Evolutionary conservation across 441 rosid species (phyloP), one percentile per base, ranked within the genome.

Genomic region (Gossypium aridum): DNA sequence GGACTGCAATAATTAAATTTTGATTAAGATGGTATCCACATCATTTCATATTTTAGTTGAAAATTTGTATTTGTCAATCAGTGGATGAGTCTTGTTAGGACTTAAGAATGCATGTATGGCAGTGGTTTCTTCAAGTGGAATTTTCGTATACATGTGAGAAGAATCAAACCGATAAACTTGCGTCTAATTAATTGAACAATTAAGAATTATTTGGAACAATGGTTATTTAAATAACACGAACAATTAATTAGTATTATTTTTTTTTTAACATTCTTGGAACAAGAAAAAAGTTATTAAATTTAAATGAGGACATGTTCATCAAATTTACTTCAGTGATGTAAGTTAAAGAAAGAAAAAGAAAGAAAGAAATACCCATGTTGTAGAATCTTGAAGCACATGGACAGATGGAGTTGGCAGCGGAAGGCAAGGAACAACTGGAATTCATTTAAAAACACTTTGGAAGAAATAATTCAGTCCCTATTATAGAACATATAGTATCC

Each of bases 101-200:
- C 25, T 31, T 17, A 8, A 64, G 26, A 49, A 39, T 75, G 74
- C 8, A 4, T 25, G 37, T 13, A 37, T 37, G 43, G 43, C 43
- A 7, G 43, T 37, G 43, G 43, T 77, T 77, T 57, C 71, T 80
- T 72, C 51, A 61, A 22, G 56, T 65, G 26, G 78, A 75, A 73
- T 64, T 62, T 64, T 39, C 34, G 10, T 37, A 37, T 23, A 7
- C 60, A 55, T 55, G 22, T 56, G 9, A 17, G 20, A n/a, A 54
- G 62, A 20, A 20, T 9, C 23, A 22, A 57, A 57, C 22, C 13
- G n/a, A 12, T 20, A 57, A 57, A 19, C 6, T 20, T 8, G 6
- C 4, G 75, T 75, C 76, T 59, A 55, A 3, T 16, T 55, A 37
- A 34, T 34, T 34, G 39, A 34, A 7, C 39, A 34, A 13, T 59